Base-by-base conservation (phyloP, 768 basidiomycete genomes). In the Boletus sensibilis region DNA sequence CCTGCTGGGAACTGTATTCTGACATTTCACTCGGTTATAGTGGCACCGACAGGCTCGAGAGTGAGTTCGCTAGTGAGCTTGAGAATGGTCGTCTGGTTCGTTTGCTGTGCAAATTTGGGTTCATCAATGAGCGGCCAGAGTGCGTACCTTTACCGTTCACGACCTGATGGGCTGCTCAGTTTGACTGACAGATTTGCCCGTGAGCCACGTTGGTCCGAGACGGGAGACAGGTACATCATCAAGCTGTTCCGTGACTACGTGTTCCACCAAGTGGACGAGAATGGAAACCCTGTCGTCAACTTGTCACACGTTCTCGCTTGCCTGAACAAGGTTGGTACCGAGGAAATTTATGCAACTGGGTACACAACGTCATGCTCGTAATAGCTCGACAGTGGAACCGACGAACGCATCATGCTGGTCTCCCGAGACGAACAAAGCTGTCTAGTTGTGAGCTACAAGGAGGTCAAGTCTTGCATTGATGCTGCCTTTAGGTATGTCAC, bases 61-160 rank as follows among this genome's bases (percentile, higher is more conserved):
- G 80, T 16, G 91, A 98, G 62, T 78, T 98, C 35, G 79, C 87
- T 74, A 82, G 87, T 39, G 96, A 98, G 69, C 78, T 98, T 21
- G 97, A 98, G 76, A 98, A 99, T 65, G 94, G 90, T 1, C 81
- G 97, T 27, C 78, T 98, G 11, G 90, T 98, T 31, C 81, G 97
- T 46, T 73, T 98, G 48, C 75, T 98, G 57, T 87, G 87, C 71
- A 99, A 98, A 75, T 88, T 99, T 64, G 94, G 94, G 0, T 98
- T 99, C 73, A 98, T 99, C 76, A 98, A 98, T 70, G 97, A 99
- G 68, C 82, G 97, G n/a, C 96, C 97, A 3, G 97, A 98, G 94
- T 98, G 68, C 53, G 91, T 81, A 7, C 18, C 35, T 53, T 23
- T 39, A 10, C 38, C 3, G n/a, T 40, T 20, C 18, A 14, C 10